Conservation (phyloP, 257 asterid genomes). For the Echium plantagineum region DNA sequence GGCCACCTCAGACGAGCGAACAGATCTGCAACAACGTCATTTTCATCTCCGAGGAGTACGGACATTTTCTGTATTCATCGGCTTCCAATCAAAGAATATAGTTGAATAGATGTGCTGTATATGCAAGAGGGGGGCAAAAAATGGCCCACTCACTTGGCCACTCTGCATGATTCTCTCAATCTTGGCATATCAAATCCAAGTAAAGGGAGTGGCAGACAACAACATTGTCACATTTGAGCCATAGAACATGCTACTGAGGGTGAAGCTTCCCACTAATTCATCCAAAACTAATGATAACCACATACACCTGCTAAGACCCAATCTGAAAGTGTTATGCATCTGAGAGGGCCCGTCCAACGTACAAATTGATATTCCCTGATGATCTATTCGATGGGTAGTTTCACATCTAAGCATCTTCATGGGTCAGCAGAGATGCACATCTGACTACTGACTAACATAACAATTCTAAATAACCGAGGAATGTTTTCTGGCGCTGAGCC, state of each 20-base stretch:
- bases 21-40: neutral
- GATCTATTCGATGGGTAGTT: slow-evolving; percentile 6
- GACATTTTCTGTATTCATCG: neutral
- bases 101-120: neutral
- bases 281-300: slow-evolving; percentile 21
- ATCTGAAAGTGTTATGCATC: slow-evolving; percentile 12
- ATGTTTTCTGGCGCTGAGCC: neutral
- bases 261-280: slow-evolving; percentile 27
- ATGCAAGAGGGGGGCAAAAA: slow-evolving; percentile 1
- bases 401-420: slow-evolving; percentile 1
- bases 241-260: slow-evolving; percentile 24
- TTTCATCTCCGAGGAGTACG: neutral
- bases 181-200: slow-evolving; percentile 7
- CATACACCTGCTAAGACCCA: slow-evolving; percentile 24
- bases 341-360: slow-evolving; percentile 29
- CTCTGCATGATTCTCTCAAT: neutral
- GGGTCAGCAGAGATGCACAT: slow-evolving; percentile 11
- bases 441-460: slow-evolving; percentile 2
- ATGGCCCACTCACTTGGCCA: slow-evolving; percentile 11
- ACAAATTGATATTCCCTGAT: slow-evolving; percentile 15
- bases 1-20: neutral
- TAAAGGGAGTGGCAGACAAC: slow-evolving; percentile 42
- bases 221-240: slow-evolving; percentile 31
- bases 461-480: neutral
- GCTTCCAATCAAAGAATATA: neutral